phyloP scores from a whole-genome alignment of 1,284 basidiomycete species.

The Moniliella sp. region DNA sequence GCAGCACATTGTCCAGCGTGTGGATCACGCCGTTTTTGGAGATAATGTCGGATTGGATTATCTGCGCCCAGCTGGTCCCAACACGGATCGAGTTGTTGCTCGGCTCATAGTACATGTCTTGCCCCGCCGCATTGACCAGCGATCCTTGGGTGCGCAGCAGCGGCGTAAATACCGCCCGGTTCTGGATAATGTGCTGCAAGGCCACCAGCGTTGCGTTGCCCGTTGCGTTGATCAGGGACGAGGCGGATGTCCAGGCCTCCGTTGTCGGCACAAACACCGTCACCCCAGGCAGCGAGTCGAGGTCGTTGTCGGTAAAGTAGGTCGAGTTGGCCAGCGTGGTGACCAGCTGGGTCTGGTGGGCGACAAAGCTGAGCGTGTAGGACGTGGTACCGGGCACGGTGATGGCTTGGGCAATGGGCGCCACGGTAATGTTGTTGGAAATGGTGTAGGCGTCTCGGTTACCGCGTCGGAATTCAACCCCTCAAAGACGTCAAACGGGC shows the following conservation, averaged over 20 bases:
- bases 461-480: no score
- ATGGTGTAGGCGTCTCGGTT: no score
- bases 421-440: constrained; percentile 9
- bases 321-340: constrained; percentile 6
- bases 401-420: constrained; percentile 11
- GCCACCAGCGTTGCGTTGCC: constrained; percentile 14
- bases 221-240: constrained; percentile 11
- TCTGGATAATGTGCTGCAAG: no score
- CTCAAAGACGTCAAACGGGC: no score
- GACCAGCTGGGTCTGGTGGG: constrained; percentile 5
- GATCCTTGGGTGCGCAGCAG: no score
- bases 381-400: constrained; percentile 12
- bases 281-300: constrained; percentile 10
- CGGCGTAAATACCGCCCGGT: no score
- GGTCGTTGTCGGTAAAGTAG: constrained; percentile 5
- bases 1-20: constrained; percentile 13
- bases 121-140: constrained; percentile 11
- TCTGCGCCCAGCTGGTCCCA: constrained; percentile 10
- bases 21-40: constrained; percentile 14
- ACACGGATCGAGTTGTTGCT: constrained; percentile 9
- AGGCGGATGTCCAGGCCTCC: constrained; percentile 8
- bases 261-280: constrained; percentile 17
- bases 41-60: constrained; percentile 16
- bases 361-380: constrained; percentile 9
- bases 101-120: constrained; percentile 14